Evolutionary conservation across 257 asterid genomes (phyloP), one percentile per base, ranked within the genome.

Genomic region (Leonotis leonurus): DNA sequence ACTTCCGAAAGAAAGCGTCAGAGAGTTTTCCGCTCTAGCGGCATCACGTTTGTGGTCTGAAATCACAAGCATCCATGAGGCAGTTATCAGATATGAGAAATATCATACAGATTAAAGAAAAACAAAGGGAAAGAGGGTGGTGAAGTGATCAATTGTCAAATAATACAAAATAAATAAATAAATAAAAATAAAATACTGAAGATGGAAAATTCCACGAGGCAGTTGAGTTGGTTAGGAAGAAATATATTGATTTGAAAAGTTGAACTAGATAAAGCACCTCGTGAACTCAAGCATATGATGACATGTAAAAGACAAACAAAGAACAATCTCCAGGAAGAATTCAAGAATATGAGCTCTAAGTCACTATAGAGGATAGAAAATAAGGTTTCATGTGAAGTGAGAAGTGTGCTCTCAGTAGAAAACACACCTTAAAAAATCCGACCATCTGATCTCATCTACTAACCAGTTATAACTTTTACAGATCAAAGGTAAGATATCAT

Each of bases 21-120:
- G 44, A 21, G 95, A 86, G 78, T 82, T 82, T 70, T 92, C 98
- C 12, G 97, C 98, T 62, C 98, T 83, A 8, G 96, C 89, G 51
- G 93, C 97, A 81, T 92, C 97, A 73, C 96, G 95, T 56, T 74
- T 89, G 83, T 91, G 95, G 70, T 86, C 98, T 91, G 81, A 62
- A 69, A 73, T 55, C 63, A 63, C 71, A 75, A 70, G 40, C 43
- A 74, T 11, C 55, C 69, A 57, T 16, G 14, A 70, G 53, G 37
- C 13, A 29, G 60, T 64, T 37, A 72, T 60, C 43, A 64, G 44
- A 56, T 45, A 68, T 7, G 5, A 11, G 24, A 29, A 14, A 40
- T 22, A 58, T 24, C 6, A 22, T 55, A 10, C 50, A 16, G 21
- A 25, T 46, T 43, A 60, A 61, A 53, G 41, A 32, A 66, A 49